phyloP scores from a whole-genome alignment of 306 rosid species.

The Cicer pinnatifidum region DNA sequence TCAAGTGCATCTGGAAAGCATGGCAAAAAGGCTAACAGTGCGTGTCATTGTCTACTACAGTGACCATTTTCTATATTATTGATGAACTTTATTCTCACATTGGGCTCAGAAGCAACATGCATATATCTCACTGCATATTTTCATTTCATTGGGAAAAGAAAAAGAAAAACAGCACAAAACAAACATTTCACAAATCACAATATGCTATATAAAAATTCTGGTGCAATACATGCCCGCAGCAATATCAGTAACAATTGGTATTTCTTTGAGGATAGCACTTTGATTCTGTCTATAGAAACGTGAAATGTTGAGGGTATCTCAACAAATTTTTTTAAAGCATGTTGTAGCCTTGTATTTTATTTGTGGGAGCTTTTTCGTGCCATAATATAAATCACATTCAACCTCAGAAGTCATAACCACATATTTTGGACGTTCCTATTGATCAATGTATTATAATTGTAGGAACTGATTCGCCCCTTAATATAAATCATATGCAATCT shows the following conservation, averaged over 20 bases:
- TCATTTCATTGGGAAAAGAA: not conserved
- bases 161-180: not conserved
- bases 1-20: not conserved
- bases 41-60: not conserved
- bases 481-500: not conserved
- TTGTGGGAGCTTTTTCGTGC: not conserved
- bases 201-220: not conserved
- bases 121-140: not conserved
- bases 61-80: not conserved
- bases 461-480: not conserved
- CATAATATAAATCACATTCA: not conserved
- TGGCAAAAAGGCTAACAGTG: not conserved
- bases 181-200: not conserved
- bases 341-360: not conserved
- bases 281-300: not conserved
- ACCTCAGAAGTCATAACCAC: not conserved
- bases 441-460: not conserved
- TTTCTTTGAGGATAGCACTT: not conserved
- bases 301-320: not conserved
- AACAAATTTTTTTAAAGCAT: not conserved
- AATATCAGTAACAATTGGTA: not conserved
- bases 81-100: not conserved
- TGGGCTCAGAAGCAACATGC: conserved; percentile 24
- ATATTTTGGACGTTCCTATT: not conserved
- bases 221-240: conserved; percentile 8